Evolutionary conservation across 768 basidiomycete genomes (phyloP).

Genomic region (Steccherinum ochraceum): DNA sequence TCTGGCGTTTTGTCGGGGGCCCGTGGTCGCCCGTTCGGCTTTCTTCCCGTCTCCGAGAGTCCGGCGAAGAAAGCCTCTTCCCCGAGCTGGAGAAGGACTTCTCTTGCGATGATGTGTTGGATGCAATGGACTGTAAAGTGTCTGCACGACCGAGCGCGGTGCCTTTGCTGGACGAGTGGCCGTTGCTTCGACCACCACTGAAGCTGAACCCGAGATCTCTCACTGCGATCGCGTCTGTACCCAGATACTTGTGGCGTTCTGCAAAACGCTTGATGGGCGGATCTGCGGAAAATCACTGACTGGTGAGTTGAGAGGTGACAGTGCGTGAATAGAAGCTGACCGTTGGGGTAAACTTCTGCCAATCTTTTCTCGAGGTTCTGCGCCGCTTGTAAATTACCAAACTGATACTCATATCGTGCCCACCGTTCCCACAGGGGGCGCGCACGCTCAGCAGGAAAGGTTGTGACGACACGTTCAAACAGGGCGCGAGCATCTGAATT

Average conservation of each 20-base stretch:
- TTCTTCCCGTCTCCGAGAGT: slow-evolving; percentile 38
- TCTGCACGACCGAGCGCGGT: slow-evolving; percentile 28
- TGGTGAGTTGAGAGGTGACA: no score
- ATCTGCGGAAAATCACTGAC: slow-evolving; percentile 43
- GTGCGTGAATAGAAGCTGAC: slow-evolving; percentile 35
- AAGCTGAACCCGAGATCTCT: slow-evolving; percentile 82
- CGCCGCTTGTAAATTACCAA: slow-evolving; percentile 83
- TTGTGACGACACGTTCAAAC: slow-evolving; percentile 83
- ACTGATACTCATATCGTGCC: slow-evolving; percentile 93
- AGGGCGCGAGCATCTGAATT: slow-evolving; percentile 93
- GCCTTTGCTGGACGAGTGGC: slow-evolving; percentile 13
- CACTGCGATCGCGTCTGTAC: slow-evolving; percentile 82
- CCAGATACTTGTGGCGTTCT: slow-evolving; percentile 75
- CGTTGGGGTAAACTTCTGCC: slow-evolving; percentile 79
- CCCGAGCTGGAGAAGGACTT: slow-evolving; percentile 22
- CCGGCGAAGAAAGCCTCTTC: slow-evolving; percentile 26
- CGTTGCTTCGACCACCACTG: slow-evolving; percentile 17
- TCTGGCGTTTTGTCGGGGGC: slow-evolving; percentile 37
- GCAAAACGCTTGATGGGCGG: slow-evolving; percentile 89
- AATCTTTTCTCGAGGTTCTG: slow-evolving; percentile 89
- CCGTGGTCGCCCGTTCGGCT: slow-evolving; percentile 29
- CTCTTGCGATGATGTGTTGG: slow-evolving; percentile 11
- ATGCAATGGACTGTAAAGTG: slow-evolving; percentile 26
- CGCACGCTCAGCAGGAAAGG: slow-evolving; percentile 72
- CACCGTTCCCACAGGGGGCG: slow-evolving; percentile 92